Percentiles rank a stretch among this genome's conserved stretches.
These are phyloP conservation scores for Brassica cretica DNA, from an alignment of 345 rosid genomes.

Conservation along the genomic window DNA sequence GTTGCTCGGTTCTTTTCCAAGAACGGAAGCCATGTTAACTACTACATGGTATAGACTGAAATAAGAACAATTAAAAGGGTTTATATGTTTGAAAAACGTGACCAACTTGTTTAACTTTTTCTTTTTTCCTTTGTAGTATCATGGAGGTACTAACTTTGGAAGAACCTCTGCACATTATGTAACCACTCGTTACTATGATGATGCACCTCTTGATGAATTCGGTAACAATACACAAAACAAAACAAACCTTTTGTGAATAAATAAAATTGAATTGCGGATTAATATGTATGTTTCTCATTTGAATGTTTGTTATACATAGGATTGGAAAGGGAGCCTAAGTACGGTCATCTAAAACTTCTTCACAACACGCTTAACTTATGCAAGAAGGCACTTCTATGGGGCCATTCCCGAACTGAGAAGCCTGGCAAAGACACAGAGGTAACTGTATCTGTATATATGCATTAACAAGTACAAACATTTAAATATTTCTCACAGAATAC, in stretches of 20 bases:
- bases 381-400: conserved; percentile 76
- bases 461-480: conserved; percentile 29
- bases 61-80: neutral
- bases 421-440: conserved; percentile 57
- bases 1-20: conserved; percentile 83
- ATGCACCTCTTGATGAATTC: conserved; percentile 93
- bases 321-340: conserved; percentile 71
- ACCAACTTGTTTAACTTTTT: neutral
- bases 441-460: conserved; percentile 1
- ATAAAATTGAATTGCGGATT: neutral
- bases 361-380: conserved; percentile 70
- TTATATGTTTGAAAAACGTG: neutral
- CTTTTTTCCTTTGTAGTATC: conserved; percentile 51
- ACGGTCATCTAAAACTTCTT: conserved; percentile 77
- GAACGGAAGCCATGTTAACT: conserved; percentile 79
- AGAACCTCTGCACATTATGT: conserved; percentile 78
- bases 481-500: neutral
- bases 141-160: conserved; percentile 92
- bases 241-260: neutral
- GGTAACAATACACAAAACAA: conserved; percentile 42
- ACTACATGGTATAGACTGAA: conserved; percentile 70
- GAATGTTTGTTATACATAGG: conserved; percentile 38
- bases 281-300: neutral
- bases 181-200: conserved; percentile 93
- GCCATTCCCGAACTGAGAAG: conserved; percentile 39